Conservation (phyloP, 306 rosid genomes). For the Cucumis hystrix region DNA sequence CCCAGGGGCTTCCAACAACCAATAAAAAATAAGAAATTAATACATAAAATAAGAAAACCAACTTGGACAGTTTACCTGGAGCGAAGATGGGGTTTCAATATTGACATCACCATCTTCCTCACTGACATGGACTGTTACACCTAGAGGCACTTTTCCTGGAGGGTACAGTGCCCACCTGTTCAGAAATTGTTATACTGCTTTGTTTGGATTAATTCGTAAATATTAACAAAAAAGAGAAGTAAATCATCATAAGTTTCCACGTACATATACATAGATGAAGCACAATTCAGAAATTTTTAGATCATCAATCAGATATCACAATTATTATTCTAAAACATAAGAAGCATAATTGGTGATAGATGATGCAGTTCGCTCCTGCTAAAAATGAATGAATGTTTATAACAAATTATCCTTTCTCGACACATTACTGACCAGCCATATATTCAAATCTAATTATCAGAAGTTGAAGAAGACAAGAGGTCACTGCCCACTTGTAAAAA, state of each 20-base stretch:
- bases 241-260: neutral
- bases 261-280: constrained; percentile 9
- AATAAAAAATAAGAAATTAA: neutral
- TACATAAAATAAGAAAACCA: constrained; percentile 5
- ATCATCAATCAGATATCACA: neutral
- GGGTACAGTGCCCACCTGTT: constrained; percentile 97
- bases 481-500: neutral
- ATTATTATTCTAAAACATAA: neutral
- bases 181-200: constrained; percentile 17
- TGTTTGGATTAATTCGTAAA: constrained; percentile 11
- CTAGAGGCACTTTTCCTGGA: constrained; percentile 92
- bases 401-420: neutral
- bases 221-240: neutral
- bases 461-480: neutral
- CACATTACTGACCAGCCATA: neutral
- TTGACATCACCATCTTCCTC: constrained; percentile 93
- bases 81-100: constrained; percentile 71
- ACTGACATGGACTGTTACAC: constrained; percentile 87
- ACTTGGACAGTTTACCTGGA: constrained; percentile 51
- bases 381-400: neutral
- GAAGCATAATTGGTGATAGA: neutral
- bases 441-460: neutral
- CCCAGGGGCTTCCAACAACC: neutral
- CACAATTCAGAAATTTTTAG: neutral
- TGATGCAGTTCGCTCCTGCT: neutral